Evolutionary conservation across 129 eudicot species (phyloP), one percentile per base, ranked within the genome.

Genomic region (Lactuca saligna): DNA sequence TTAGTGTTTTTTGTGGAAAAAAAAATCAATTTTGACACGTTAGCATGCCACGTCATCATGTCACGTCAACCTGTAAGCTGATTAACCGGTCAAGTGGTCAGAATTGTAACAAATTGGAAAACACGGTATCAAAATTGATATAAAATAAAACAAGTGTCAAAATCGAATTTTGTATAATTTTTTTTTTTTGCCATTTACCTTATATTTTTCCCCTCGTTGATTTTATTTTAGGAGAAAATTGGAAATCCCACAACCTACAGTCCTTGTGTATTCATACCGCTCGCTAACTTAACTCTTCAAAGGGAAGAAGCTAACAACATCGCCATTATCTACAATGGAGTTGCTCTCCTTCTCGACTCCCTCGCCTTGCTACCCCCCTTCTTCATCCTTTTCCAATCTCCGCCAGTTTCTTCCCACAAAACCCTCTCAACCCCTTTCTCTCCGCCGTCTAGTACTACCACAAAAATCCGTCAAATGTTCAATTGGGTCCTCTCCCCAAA

Each of bases 261-360:
- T 46, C 15, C 51, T 46, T 12, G 12, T 3, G 4, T 3, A 12
- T 46, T 46, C 15, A 42, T 46, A 46, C 16, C n/a, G 7, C 6
- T 57, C 3, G 2, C 6, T 57, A 4, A 1, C 29, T 57, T 20
- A 42, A 31, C 35, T 42, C 37, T 46, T 51, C 9, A 50, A 72
- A 39, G 15, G 73, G 57, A 46, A 61, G 58, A 35, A 75, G 63
- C 41, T 59, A 71, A 57, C 34, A 54, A 11, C 31, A 44, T 44
- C 54, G 14, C 66, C 57, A 20, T 75, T 57, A 66, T 75, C 79
- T 66, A 16, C 77, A 48, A 87, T 88, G 88, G 90, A 82, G 69
- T 62, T 77, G 37, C 86, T 84, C 69, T 77, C 81, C 39, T 80
- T 83, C 76, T 80, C 96, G 5, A 9, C 85, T 14, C 69, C 82